These are phyloP conservation scores for Lachnellula suecica DNA, from an alignment of 2,329 filamentous ascomycete genomes.

Conservation along the genomic window DNA sequence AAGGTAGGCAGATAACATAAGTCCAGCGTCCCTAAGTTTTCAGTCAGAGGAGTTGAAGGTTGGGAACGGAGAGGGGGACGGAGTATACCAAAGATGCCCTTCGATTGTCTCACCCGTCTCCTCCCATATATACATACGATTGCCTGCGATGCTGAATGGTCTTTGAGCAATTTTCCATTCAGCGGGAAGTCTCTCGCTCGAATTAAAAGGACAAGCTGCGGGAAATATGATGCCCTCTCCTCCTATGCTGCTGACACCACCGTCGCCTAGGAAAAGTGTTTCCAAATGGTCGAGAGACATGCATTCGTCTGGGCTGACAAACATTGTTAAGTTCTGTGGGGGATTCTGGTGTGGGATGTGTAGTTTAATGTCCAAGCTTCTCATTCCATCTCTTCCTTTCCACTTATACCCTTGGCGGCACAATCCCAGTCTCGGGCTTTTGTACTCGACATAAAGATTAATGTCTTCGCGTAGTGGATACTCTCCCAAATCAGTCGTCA, in stretches of 20 bases:
- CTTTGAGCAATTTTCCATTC: neutral
- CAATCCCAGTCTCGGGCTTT: constrained; percentile 8
- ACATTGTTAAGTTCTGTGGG: constrained; percentile 13
- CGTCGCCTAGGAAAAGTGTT: too few species aligned
- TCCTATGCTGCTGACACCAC: too few species aligned
- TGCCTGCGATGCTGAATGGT: constrained; percentile 19
- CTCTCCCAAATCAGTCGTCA: constrained; percentile 66
- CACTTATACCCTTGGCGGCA: constrained; percentile 19
- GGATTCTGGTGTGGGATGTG: constrained; percentile 9
- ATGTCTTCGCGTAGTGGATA: constrained; percentile 32
- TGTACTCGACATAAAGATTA: constrained; percentile 17
- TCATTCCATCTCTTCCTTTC: constrained; percentile 27
- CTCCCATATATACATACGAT: constrained; percentile 53
- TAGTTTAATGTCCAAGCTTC: constrained; percentile 23
- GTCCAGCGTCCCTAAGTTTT: constrained; percentile 36
- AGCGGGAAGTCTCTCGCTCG: constrained; percentile 5
- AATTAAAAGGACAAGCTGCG: too few species aligned
- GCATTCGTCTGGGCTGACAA: constrained; percentile 17
- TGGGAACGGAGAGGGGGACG: constrained; percentile 9
- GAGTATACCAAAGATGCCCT: constrained; percentile 63
- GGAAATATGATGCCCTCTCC: too few species aligned
- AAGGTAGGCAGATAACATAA: constrained; percentile 36
- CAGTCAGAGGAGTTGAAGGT: constrained; percentile 3
- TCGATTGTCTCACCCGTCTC: constrained; percentile 74
- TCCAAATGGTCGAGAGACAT: neutral